These are phyloP conservation scores for Didymella pomorum DNA, from an alignment of 2,329 filamentous ascomycete species.

Conservation along the genomic window DNA sequence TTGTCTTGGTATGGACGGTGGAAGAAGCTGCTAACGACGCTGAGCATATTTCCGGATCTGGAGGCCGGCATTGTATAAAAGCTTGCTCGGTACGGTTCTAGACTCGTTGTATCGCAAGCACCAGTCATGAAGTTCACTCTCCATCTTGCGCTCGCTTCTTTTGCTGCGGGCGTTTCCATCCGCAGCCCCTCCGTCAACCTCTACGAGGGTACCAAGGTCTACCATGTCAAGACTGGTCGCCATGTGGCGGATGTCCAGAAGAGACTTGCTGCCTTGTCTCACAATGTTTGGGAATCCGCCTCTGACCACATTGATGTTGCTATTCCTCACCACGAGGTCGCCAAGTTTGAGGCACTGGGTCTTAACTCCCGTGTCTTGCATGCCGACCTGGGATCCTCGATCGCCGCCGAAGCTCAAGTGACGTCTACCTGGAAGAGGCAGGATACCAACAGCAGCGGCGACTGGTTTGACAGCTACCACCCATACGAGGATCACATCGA, in stretches of 20 bases:
- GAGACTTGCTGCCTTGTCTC: conserved; percentile 47
- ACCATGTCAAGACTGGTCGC: conserved; percentile 49
- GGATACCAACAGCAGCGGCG: conserved; percentile 23
- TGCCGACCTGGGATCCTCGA: conserved; percentile 55
- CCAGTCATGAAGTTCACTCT: conserved; percentile 28
- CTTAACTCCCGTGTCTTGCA: conserved; percentile 52
- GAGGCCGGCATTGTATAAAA: conserved; percentile 5
- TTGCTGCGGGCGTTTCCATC: conserved; percentile 27
- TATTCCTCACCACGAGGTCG: conserved; percentile 51
- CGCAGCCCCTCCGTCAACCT: conserved; percentile 35
- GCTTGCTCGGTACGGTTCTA: no score
- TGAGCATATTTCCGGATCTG: conserved; percentile 1
- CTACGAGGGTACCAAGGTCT: conserved; percentile 55
- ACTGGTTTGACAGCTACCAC: conserved; percentile 47
- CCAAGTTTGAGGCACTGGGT: conserved; percentile 50
- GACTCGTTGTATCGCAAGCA: background rate
- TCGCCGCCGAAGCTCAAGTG: conserved; percentile 49
- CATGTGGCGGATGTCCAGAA: conserved; percentile 46
- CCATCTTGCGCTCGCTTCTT: conserved; percentile 25
- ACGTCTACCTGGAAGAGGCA: conserved; percentile 53
- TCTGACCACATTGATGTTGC: conserved; percentile 53
- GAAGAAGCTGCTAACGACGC: background rate
- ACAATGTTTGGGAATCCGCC: conserved; percentile 50
- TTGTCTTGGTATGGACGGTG: background rate
- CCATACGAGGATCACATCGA: conserved; percentile 40